Evolutionary conservation across 345 rosid species (phyloP).

Genomic region (Lepidium didymum): DNA sequence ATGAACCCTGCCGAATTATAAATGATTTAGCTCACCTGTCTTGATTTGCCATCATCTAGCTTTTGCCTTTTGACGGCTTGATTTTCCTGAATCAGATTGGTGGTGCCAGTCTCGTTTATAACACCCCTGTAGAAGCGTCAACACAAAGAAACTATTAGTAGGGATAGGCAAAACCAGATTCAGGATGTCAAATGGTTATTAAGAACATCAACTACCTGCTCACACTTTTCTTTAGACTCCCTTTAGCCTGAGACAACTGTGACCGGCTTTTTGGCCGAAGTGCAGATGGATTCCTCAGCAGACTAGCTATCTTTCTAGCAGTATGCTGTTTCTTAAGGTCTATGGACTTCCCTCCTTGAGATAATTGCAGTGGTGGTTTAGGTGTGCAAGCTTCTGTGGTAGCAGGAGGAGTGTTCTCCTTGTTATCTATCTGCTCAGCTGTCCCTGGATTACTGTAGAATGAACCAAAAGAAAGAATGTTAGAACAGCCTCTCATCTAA

Average conservation of each 20-base stretch:
- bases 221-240: conserved; percentile 29
- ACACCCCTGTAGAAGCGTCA: conserved; percentile 33
- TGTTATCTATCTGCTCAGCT: conserved; percentile 13
- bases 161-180: background rate
- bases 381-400: conserved; percentile 48
- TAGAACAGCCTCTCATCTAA: conserved; percentile 8
- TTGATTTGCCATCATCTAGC: conserved; percentile 83
- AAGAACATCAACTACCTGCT: conserved; percentile 32
- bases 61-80: conserved; percentile 96
- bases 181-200: background rate
- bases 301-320: conserved; percentile 52
- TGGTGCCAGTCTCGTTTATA: conserved; percentile 34
- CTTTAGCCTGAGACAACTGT: conserved; percentile 47
- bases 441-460: background rate
- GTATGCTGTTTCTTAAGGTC: conserved; percentile 59
- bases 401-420: conserved; percentile 37
- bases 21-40: conserved; percentile 50
- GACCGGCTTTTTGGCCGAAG: conserved; percentile 33
- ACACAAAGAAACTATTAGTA: background rate
- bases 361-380: conserved; percentile 1
- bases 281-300: conserved; percentile 52
- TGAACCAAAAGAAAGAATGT: background rate
- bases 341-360: conserved; percentile 22
- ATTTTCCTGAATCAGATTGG: conserved; percentile 66
- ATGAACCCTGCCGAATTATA: background rate